Evolutionary conservation across 140 eudicot species (phyloP), one percentile per base, ranked within the genome.

Genomic region (Bidens hawaiensis): DNA sequence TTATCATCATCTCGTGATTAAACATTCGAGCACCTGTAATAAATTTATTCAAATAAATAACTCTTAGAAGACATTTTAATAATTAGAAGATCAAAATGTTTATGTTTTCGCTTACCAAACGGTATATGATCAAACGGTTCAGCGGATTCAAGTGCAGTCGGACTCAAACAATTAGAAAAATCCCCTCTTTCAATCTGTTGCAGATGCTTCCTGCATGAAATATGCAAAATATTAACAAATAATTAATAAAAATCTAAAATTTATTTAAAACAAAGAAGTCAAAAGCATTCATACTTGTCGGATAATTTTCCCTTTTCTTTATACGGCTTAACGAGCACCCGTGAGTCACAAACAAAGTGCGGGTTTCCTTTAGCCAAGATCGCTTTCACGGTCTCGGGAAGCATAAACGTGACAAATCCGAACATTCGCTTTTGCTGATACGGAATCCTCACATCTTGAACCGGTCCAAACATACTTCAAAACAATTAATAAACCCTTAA

Each of bases 341-440:
- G 96, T 47, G 96, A 82, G 52, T 93, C 99, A 18, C 96, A 93
- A 2, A 93, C 99, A 71, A 93, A 93, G 64, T 93, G 99, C 1
- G 96, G 99, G 54, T 93, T 93, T 45, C 99, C 99, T 77, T 93
- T 93, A 7, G 99, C 95, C 62, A 93, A 67, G 60, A 93, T 93
- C 17, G 82, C 78, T 67, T 88, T 88, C 55, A 93, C 99, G 0
- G 99, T 93, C 53, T 93, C 99, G 0, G 99, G 81, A 18, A 80
- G 93, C 53, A 82, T 82, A 71, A 93, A 93, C 5, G 99, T 93
- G n/a, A 93, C 99, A 45, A 93, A 93, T 2, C 99, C 99, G 30
- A 88, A 93, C 99, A 93, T 93, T 16, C 99, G 77, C 75, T 93
- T 93, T 66, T 88, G 96, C 70, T 93, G 99, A 73, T 88, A 93